Percentiles rank a stretch among this genome's conserved stretches.
Evolutionary conservation across 2,329 filamentous ascomycete species (phyloP).

Genomic region (Boeremia exigua): DNA sequence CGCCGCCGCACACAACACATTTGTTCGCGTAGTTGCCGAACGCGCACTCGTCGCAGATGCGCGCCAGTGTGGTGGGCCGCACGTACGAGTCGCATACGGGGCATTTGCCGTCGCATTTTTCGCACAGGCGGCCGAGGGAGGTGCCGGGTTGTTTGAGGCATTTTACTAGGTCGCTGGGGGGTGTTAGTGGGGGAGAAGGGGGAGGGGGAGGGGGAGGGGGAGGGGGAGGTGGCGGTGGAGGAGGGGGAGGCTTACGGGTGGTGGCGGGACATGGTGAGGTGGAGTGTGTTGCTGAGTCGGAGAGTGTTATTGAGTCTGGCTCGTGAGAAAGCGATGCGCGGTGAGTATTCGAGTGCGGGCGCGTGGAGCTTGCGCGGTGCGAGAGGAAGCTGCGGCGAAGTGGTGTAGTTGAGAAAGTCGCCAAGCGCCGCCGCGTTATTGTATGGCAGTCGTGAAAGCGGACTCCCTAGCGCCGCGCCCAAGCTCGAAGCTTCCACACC

Average conservation of each 20-base stretch:
- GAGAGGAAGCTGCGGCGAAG: too few relatives aligned
- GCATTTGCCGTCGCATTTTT: constrained; percentile 99
- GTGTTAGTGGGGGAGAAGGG: constrained; percentile 21
- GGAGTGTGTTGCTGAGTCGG: neutral
- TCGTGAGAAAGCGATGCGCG: neutral
- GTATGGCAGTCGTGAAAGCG: too few relatives aligned
- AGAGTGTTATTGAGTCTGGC: neutral
- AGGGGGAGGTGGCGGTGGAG: constrained; percentile 12
- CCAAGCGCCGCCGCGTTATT: too few relatives aligned
- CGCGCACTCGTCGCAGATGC: constrained; percentile 98
- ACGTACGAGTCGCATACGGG: constrained; percentile 99
- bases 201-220: constrained; percentile 5
- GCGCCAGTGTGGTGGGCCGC: constrained; percentile 92
- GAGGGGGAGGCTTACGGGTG: constrained; percentile 71
- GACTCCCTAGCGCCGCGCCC: neutral
- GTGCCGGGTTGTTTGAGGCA: constrained; percentile 99
- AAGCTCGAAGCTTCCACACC: neutral
- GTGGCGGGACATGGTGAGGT: constrained; percentile 79
- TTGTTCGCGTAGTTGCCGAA: constrained; percentile 99
- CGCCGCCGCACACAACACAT: constrained; percentile 97
- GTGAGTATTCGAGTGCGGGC: too few relatives aligned
- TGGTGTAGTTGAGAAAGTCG: too few relatives aligned
- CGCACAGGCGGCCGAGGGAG: constrained; percentile 96
- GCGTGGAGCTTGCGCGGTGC: too few relatives aligned
- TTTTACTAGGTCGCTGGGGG: constrained; percentile 88